A percentile compares a stretch with the other conserved stretches of the same genome.
These are phyloP conservation scores for Phytopythium litorale DNA, from an alignment of 352 stramenopile genomes.

Conservation along the genomic window DNA sequence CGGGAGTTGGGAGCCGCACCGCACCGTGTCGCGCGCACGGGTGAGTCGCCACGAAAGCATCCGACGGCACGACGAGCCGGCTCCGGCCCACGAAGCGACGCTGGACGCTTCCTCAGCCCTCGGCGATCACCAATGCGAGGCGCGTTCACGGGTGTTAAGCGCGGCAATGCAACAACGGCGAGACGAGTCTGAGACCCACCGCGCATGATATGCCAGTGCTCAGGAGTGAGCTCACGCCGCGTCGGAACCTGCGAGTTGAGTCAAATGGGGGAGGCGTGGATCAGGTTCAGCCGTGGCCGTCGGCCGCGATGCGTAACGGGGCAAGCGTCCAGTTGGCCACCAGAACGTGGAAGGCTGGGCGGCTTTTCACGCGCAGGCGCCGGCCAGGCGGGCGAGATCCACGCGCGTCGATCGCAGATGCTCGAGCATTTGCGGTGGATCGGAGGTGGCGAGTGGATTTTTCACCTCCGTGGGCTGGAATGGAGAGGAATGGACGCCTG, in stretches of 20 bases:
- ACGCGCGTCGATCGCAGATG: background rate
- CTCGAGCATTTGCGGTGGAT: background rate
- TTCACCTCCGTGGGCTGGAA: background rate
- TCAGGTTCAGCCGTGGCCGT: background rate
- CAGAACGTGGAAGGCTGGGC: background rate
- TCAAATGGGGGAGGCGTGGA: background rate
- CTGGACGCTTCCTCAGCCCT: background rate
- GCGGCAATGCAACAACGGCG: constrained; percentile 1
- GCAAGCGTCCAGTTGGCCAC: background rate
- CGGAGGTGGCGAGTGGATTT: background rate
- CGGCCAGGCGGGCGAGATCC: background rate
- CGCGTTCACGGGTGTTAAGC: background rate
- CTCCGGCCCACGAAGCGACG: background rate
- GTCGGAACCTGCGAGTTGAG: background rate
- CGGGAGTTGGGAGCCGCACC: background rate
- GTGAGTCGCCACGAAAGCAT: background rate
- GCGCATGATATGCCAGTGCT: constrained; percentile 1
- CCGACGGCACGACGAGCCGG: background rate
- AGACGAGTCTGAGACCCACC: background rate
- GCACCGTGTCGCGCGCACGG: too few species aligned
- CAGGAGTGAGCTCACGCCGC: background rate
- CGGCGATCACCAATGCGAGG: constrained; percentile 4
- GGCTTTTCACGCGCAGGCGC: background rate
- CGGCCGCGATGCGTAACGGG: background rate
- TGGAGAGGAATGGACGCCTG: background rate